Conservation (phyloP, 108 stramenopile species). For the Fistulifera solaris region DNA sequence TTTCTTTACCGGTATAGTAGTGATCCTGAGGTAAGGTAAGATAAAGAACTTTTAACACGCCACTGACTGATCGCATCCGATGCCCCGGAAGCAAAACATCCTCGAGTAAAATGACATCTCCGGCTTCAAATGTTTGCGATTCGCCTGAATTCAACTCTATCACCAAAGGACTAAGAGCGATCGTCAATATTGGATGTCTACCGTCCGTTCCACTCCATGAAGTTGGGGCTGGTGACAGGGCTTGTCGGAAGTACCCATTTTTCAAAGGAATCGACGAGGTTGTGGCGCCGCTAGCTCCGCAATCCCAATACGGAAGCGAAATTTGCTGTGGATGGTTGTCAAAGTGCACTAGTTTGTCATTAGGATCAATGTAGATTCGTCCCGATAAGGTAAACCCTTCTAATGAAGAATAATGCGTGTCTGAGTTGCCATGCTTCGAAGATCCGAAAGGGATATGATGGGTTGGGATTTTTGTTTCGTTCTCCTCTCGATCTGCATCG, state of each 20-base stretch:
- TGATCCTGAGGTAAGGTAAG: conserved; percentile 37
- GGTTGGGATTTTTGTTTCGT: background rate
- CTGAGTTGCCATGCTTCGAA: background rate
- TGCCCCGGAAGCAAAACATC: conserved; percentile 40
- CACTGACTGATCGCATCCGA: conserved; percentile 12
- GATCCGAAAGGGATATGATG: conserved; percentile 3
- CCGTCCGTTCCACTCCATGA: conserved; percentile 12
- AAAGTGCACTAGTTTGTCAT: conserved; percentile 44
- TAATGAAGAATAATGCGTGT: conserved; percentile 16
- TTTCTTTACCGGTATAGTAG: conserved; percentile 36
- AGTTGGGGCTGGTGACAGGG: conserved; percentile 15
- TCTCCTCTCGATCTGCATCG: too few relatives aligned
- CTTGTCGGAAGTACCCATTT: conserved; percentile 35
- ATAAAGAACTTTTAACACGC: conserved; percentile 12
- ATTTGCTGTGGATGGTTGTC: conserved; percentile 16
- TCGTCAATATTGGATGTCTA: conserved; percentile 29
- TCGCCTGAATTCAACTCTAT: conserved; percentile 34
- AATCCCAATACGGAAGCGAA: conserved; percentile 47
- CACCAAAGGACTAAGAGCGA: conserved; percentile 25
- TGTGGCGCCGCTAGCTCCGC: conserved; percentile 22
- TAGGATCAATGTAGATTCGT: conserved; percentile 40
- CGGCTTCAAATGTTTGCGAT: conserved; percentile 21
- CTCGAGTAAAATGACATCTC: conserved; percentile 40
- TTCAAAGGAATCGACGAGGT: conserved; percentile 20
- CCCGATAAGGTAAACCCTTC: conserved; percentile 34